phyloP scores from a whole-genome alignment of 257 asterid genomes.

The Dorcoceras hygrometricum region DNA sequence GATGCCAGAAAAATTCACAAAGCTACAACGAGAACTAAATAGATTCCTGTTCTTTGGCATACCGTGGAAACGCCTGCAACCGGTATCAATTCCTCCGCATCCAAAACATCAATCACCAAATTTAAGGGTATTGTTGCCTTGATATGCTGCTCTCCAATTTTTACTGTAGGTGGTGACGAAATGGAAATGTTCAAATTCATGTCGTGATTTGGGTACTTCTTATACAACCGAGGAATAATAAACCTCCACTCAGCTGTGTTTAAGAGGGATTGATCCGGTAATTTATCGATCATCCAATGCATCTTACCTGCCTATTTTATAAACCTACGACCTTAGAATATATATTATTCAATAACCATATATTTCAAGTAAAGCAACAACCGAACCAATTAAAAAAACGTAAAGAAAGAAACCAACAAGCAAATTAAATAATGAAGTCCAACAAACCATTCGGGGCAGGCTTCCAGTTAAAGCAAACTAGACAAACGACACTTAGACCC shows the following conservation, averaged over 20 bases:
- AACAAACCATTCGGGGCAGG: neutral
- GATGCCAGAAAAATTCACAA: neutral
- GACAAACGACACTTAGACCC: neutral
- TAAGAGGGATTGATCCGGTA: constrained; percentile 64
- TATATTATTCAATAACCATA: constrained; percentile 15
- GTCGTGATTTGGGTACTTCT: constrained; percentile 63
- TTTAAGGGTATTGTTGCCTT: constrained; percentile 50
- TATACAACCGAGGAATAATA: constrained; percentile 79
- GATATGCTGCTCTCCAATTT: constrained; percentile 45
- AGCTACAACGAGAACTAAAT: neutral
- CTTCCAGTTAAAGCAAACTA: neutral
- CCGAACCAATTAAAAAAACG: neutral
- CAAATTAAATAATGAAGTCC: constrained; percentile 1
- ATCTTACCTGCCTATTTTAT: constrained; percentile 61
- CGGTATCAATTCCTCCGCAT: constrained; percentile 52
- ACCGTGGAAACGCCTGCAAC: constrained; percentile 79
- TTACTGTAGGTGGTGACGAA: constrained; percentile 51
- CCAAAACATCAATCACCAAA: constrained; percentile 60
- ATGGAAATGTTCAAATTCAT: constrained; percentile 72
- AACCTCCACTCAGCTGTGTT: constrained; percentile 92
- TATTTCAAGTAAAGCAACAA: constrained; percentile 15
- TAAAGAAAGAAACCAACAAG: neutral
- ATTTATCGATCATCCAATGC: constrained; percentile 72
- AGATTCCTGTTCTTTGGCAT: constrained; percentile 31
- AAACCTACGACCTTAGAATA: constrained; percentile 13